Base-by-base conservation (phyloP, 768 basidiomycete species). In the Tricholoma terreum region DNA sequence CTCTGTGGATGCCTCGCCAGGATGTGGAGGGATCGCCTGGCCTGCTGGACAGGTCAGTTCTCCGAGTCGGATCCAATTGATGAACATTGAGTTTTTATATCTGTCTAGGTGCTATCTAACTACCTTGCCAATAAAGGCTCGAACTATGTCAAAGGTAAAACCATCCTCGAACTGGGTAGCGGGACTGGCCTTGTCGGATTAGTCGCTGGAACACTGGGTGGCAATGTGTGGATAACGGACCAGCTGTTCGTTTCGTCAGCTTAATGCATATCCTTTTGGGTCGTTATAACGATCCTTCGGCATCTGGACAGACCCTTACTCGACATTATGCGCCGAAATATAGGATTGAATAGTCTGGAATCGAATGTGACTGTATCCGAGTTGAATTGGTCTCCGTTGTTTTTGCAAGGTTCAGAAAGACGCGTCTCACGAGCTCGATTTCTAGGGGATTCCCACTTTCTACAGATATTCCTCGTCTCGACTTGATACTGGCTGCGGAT, bases 101-200 rank as follows among this genome's bases (percentile, higher is more conserved):
- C 38, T 54, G 52, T 54, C 31, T 63, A 96, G 93, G 86, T 94
- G 30, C 77, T 97, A 6, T 83, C 91, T 9, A 80, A 76, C 43
- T 94, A 95, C 70, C 76, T 97, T 33, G 76, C 84, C 15, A 78
- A 82, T 45, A 78, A 81, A 46, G 83, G 83, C 0, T 65, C 73
- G 2, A 61, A 62, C 3, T 80, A 78, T 49, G 73, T 95, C 27
- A 58, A 72, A 24, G 79, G 79, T 48, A 84, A 79, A 69, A 81
- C 67, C 30, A 73, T 95, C 11, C 68, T 97, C 15, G 94, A 98
- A 67, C 80, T 98, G 2, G 94, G 94, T 4, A 89, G 89, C 61
- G 94, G 94, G 1, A 98, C 94, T 3, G 94, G 94, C 15, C 79
- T 98, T 21, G 93, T 96, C n/a, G 94, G 94, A 8, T 80, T 98